Percentiles rank a stretch among this genome's conserved stretches.
phyloP scores from a whole-genome alignment of 1,139 yeast genomes.

The Wickerhamomyces sp. region DNA sequence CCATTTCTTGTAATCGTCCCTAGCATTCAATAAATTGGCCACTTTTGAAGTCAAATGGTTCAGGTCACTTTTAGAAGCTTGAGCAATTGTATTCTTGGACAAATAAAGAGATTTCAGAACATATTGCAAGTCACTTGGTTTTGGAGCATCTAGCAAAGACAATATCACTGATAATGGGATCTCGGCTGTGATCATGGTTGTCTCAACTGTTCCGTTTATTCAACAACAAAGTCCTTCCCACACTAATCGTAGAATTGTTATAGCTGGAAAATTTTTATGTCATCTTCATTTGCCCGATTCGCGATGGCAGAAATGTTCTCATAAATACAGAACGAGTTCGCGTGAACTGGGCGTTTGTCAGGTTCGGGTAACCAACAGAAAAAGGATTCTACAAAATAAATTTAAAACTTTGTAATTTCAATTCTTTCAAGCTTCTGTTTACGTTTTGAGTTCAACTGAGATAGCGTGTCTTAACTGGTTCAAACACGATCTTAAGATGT shows the following conservation, averaged over 20 bases:
- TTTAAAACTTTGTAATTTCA: too few species aligned
- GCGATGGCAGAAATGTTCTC: neutral
- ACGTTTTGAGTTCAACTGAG: neutral
- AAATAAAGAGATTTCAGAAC: conserved; percentile 28
- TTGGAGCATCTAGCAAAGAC: conserved; percentile 27
- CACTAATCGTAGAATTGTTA: neutral
- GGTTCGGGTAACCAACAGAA: too few species aligned
- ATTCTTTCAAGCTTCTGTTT: too few species aligned
- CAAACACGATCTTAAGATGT: neutral
- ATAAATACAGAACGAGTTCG: neutral
- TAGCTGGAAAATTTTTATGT: neutral
- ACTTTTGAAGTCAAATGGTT: conserved; percentile 54
- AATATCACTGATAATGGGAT: conserved; percentile 29
- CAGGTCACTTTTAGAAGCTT: conserved; percentile 46
- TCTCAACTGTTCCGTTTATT: neutral
- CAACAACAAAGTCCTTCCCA: too few species aligned
- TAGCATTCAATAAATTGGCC: conserved; percentile 48
- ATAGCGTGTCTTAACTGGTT: neutral
- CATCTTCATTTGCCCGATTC: neutral
- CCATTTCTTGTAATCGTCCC: conserved; percentile 48
- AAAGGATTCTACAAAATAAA: too few species aligned
- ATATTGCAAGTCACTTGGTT: conserved; percentile 28
- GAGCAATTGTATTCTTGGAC: conserved; percentile 29
- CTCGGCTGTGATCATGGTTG: conserved; percentile 17
- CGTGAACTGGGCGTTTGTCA: neutral